These are phyloP conservation scores for Millerago galiae DNA, from an alignment of 805 yeast species.

Conservation along the genomic window DNA sequence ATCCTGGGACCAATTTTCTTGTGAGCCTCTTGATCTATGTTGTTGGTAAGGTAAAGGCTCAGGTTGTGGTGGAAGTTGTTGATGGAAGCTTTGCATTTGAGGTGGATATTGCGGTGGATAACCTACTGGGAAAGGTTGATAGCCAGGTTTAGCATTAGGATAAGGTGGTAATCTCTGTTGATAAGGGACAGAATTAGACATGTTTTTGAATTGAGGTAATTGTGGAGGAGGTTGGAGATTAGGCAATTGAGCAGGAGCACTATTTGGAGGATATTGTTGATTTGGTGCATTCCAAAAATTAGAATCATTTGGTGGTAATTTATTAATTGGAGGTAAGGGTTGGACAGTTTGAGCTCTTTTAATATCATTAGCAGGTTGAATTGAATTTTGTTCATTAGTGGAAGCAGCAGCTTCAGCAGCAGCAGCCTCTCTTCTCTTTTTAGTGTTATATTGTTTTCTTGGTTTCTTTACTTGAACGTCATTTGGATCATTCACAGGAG, in stretches of 20 bases:
- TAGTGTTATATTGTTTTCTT: slow-evolving; percentile 18
- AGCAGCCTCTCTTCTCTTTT: slow-evolving; percentile 22
- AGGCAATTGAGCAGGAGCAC: slow-evolving; percentile 4
- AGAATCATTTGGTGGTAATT: slow-evolving; percentile 1
- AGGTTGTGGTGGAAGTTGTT: not conserved
- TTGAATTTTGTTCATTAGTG: not conserved
- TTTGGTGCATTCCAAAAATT: slow-evolving; percentile 9
- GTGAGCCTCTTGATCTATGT: slow-evolving; percentile 22
- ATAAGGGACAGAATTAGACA: not conserved
- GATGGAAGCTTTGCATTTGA: slow-evolving; percentile 15
- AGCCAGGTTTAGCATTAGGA: slow-evolving; percentile 5
- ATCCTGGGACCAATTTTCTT: slow-evolving; percentile 28
- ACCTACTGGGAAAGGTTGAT: slow-evolving; percentile 16
- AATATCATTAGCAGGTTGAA: not conserved
- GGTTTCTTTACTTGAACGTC: slow-evolving; percentile 15
- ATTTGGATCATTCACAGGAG: slow-evolving; percentile 9
- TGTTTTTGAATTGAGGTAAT: slow-evolving; percentile 5
- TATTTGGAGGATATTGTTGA: slow-evolving; percentile 1
- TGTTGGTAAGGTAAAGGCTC: slow-evolving; percentile 14
- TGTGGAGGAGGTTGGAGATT: slow-evolving; percentile 15
- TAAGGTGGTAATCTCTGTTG: not conserved
- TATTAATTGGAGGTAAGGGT: slow-evolving; percentile 2
- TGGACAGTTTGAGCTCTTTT: slow-evolving; percentile 2
- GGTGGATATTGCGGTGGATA: slow-evolving; percentile 10
- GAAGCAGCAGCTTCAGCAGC: slow-evolving; percentile 16